Evolutionary conservation across 805 yeast genomes (phyloP).

Genomic region (Candida nemodendra): DNA sequence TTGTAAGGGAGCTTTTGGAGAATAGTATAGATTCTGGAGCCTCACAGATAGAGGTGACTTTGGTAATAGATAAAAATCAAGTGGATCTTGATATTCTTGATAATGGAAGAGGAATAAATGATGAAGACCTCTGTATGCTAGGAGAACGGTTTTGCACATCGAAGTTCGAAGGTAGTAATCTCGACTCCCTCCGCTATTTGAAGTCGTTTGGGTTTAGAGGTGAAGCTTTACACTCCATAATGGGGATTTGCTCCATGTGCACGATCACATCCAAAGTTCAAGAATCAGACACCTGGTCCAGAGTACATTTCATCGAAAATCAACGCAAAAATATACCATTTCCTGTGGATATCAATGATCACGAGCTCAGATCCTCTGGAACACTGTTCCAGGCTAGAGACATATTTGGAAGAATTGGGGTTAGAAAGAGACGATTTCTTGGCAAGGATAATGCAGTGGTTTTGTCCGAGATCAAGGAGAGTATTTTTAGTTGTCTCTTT

Average conservation of each 20-base stretch:
- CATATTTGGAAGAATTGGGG: constrained; percentile 44
- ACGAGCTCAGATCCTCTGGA: too few relatives aligned
- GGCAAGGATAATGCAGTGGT: constrained; percentile 23
- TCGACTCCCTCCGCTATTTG: constrained; percentile 36
- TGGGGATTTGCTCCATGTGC: constrained; percentile 44
- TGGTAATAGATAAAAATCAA: constrained; percentile 27
- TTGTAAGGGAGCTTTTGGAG: constrained; percentile 49
- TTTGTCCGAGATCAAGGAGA: constrained; percentile 30
- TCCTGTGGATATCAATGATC: too few relatives aligned
- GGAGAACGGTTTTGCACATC: constrained; percentile 57
- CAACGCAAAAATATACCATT: too few relatives aligned
- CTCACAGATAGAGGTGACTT: constrained; percentile 29
- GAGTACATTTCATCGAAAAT: constrained; percentile 18
- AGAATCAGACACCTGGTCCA: constrained; percentile 31
- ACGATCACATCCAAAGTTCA: constrained; percentile 41
- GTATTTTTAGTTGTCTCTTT: constrained; percentile 32
- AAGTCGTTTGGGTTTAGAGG: constrained; percentile 70
- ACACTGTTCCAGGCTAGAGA: constrained; percentile 38
- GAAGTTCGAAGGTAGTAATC: constrained; percentile 34
- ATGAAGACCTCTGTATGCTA: constrained; percentile 44
- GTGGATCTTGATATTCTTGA: constrained; percentile 49
- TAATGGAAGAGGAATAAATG: constrained; percentile 68
- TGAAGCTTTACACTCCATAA: constrained; percentile 59
- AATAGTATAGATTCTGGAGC: constrained; percentile 60
- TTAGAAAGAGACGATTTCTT: constrained; percentile 35